Evolutionary conservation across 352 stramenopile genomes (phyloP).

Genomic region (Phytophthora chlamydospora): DNA sequence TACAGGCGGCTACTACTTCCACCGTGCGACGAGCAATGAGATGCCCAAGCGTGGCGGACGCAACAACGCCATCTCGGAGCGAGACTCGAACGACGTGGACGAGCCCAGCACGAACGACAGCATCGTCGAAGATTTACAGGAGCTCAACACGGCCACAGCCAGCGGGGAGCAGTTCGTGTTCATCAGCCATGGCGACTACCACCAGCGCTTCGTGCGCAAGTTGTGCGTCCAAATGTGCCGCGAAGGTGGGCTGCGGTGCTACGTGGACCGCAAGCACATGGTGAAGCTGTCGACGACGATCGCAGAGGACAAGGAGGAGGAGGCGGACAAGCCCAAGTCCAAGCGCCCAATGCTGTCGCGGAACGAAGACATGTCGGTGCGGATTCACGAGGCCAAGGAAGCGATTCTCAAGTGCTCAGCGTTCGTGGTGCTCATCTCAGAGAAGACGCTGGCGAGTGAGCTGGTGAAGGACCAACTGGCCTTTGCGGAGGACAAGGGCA

Average conservation of each 20-base stretch:
- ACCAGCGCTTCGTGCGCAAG: slow-evolving; percentile 74
- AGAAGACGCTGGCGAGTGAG: slow-evolving; percentile 76
- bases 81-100: slow-evolving; percentile 23
- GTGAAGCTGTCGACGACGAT: slow-evolving; percentile 31
- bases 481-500: slow-evolving; percentile 87
- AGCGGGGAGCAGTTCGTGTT: slow-evolving; percentile 83
- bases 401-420: slow-evolving; percentile 84
- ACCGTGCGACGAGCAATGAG: slow-evolving; percentile 41
- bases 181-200: slow-evolving; percentile 80
- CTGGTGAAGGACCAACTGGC: slow-evolving; percentile 81
- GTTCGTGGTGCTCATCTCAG: slow-evolving; percentile 75
- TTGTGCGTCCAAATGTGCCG: slow-evolving; percentile 73
- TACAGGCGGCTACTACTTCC: slow-evolving; percentile 75
- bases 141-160: slow-evolving; percentile 55
- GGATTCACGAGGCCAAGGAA: slow-evolving; percentile 84
- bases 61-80: slow-evolving; percentile 20
- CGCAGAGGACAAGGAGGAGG: slow-evolving; percentile 37
- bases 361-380: slow-evolving; percentile 65
- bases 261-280: slow-evolving; percentile 63
- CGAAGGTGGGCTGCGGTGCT: slow-evolving; percentile 69
- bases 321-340: slow-evolving; percentile 9
- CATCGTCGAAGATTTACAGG: slow-evolving; percentile 66
- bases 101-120: slow-evolving; percentile 43
- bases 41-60: slow-evolving; percentile 22
- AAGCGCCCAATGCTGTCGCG: slow-evolving; percentile 15